phyloP scores from a whole-genome alignment of 257 asterid genomes.

The Agastache rugosa region DNA sequence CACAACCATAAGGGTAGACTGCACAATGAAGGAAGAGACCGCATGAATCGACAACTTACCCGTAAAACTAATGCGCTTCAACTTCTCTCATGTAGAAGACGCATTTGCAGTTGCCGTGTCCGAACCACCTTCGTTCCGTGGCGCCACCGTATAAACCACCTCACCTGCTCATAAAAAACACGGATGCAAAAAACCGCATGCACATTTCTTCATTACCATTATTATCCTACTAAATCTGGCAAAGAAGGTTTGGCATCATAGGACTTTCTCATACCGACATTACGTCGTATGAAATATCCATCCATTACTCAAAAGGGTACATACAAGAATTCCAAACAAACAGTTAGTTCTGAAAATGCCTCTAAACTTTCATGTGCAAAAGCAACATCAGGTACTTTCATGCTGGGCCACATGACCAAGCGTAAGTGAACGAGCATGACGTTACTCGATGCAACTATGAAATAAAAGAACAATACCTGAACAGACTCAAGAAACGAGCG shows the following conservation, averaged over 20 bases:
- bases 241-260: background rate
- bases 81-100: background rate
- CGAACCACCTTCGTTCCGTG: background rate
- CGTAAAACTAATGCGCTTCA: background rate
- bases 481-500: background rate
- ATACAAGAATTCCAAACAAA: background rate
- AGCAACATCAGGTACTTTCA: background rate
- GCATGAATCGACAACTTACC: constrained; percentile 5
- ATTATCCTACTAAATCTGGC: constrained; percentile 6
- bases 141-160: background rate
- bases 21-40: background rate
- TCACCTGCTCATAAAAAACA: background rate
- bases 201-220: background rate
- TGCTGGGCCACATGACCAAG: background rate
- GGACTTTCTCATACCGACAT: background rate
- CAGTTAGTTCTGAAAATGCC: background rate
- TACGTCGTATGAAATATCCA: background rate
- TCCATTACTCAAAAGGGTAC: constrained; percentile 6
- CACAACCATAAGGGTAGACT: background rate
- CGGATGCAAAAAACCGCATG: background rate
- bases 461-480: background rate
- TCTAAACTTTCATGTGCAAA: background rate
- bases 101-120: background rate
- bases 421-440: background rate
- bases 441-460: background rate